phyloP scores from a whole-genome alignment of 441 rosid genomes.

The Populus hybrid region DNA sequence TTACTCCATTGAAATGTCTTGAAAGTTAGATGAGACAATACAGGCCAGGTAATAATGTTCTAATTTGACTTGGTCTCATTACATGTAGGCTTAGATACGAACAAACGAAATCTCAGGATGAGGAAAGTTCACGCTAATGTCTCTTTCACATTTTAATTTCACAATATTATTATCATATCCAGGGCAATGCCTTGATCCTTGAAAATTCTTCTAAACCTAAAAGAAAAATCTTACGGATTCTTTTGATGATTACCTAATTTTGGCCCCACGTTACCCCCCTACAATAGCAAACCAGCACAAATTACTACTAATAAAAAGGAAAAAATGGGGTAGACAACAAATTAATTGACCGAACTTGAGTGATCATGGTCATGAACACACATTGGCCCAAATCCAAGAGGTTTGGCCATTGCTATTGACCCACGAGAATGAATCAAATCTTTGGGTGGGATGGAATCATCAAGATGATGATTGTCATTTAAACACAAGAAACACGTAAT shows the following conservation, averaged over 20 bases:
- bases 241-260: conserved; percentile 39
- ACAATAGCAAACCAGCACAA: not conserved
- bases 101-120: conserved; percentile 39
- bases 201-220: conserved; percentile 22
- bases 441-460: conserved; percentile 36
- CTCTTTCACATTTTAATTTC: conserved; percentile 13
- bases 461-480: conserved; percentile 12
- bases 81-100: conserved; percentile 26
- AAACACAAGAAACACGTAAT: conserved; percentile 15
- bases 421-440: conserved; percentile 30
- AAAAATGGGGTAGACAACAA: not conserved
- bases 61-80: conserved; percentile 30
- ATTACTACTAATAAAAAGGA: not conserved
- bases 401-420: conserved; percentile 9
- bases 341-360: conserved; percentile 30
- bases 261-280: conserved; percentile 20
- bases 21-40: conserved; percentile 24
- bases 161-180: not conserved
- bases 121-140: conserved; percentile 39
- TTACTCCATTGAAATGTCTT: not conserved
- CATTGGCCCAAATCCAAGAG: conserved; percentile 16
- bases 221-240: conserved; percentile 31
- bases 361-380: conserved; percentile 25
- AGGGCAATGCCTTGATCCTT: conserved; percentile 24
- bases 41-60: conserved; percentile 28